Base-by-base conservation (phyloP, 2,329 filamentous ascomycete genomes). In the Clarireedia paspali region DNA sequence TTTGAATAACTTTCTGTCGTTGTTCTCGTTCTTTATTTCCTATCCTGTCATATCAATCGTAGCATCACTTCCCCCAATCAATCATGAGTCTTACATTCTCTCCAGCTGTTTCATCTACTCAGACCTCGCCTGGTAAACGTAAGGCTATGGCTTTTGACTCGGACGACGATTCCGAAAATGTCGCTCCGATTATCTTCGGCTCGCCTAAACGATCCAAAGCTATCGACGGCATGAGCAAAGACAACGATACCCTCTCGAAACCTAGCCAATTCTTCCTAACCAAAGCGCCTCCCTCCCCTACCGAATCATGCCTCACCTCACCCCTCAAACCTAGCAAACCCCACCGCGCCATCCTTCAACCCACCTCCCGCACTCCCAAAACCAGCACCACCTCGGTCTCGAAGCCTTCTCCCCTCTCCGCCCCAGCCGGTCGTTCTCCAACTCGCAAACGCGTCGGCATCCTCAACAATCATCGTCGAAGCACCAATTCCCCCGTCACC, bases 341-440 rank as follows among this genome's bases (percentile, higher is more conserved):
- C 2, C 60, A 55, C 23, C 63, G 78, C 45, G 67, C 70, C 48
- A 69, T 78, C 23, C 71, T 83, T 55, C 75, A 79, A 59, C 74
- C 80, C 58, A 79, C 76, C 65, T 81, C 80, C 4, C 80, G 79
- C 15, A 73, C 52, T 71, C 54, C 68, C 62, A 79, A 73, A 63
- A 63, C 79, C 55, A 76, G 73, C 68, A 72, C 73, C 56, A 74
- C 58, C 26, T 10, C 63, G 55, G 68, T 73, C 58, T 63, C 74
- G 59, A 76, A 75, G 60, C 76, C 81, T 0, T 74, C 80, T 14
- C 79, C 83, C 12, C 73, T 82, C 17, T 77, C 82, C 47, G 82
- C 86, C n/a, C 86, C 87, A 42, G 88, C 88, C 63, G 88, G 90
- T 48, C 88, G 90, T 60, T 94, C 89, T 3, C 89, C 90, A 2